Evolutionary conservation across 2,329 filamentous ascomycete genomes (phyloP).

Genomic region (Hymenoscyphus albidus): DNA sequence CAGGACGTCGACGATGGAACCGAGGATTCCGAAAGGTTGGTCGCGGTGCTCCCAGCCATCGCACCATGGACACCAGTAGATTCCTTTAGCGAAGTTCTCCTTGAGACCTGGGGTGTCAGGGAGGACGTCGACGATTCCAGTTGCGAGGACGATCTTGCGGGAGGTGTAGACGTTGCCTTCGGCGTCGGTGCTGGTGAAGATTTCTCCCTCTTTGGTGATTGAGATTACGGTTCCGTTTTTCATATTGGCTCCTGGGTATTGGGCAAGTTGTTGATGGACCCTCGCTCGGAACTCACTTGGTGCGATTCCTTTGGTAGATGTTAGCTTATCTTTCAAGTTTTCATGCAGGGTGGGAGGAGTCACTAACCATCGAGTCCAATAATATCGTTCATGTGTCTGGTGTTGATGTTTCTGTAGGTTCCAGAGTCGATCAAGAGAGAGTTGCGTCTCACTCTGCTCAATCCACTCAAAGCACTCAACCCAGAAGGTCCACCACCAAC

Average conservation of each 20-base stretch:
- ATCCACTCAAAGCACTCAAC: constrained; percentile 38
- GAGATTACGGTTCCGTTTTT: constrained; percentile 49
- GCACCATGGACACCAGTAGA: constrained; percentile 64
- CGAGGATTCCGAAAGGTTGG: constrained; percentile 53
- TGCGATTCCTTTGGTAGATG: constrained; percentile 28
- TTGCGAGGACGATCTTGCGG: constrained; percentile 52
- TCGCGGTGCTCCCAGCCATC: constrained; percentile 60
- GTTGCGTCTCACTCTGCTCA: constrained; percentile 38
- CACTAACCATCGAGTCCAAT: constrained; percentile 37
- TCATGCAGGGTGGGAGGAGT: neutral
- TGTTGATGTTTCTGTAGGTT: constrained; percentile 41
- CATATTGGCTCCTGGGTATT: constrained; percentile 48
- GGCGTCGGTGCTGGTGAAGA: constrained; percentile 44
- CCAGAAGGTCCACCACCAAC: constrained; percentile 41
- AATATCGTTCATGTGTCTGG: constrained; percentile 44
- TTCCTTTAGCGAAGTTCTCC: constrained; percentile 55
- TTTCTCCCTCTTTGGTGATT: constrained; percentile 35
- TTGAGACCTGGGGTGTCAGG: constrained; percentile 50
- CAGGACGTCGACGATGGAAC: constrained; percentile 42
- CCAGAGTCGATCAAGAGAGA: constrained; percentile 42
- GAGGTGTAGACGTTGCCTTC: constrained; percentile 40
- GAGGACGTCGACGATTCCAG: constrained; percentile 48
- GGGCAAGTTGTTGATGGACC: constrained; percentile 43
- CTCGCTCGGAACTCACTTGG: constrained; percentile 34
- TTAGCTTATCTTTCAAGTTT: constrained; percentile 19